phyloP scores from a whole-genome alignment of 148 eudicot genomes.

The Rhododendron molle region DNA sequence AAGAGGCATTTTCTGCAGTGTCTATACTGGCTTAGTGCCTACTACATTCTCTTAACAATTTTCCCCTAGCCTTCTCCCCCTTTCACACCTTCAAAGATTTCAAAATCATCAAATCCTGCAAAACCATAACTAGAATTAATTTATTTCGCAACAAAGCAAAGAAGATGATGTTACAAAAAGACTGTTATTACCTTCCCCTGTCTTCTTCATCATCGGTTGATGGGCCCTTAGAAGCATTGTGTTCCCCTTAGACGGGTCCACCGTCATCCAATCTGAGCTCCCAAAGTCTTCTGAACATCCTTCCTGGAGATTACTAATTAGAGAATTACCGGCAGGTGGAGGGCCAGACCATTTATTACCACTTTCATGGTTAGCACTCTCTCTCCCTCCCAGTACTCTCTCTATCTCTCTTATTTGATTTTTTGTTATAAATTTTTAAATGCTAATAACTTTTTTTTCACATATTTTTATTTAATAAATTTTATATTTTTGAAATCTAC shows the following conservation, averaged over 20 bases:
- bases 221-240: conserved; percentile 34
- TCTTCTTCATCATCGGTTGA: conserved; percentile 58
- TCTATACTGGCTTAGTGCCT: conserved; percentile 9
- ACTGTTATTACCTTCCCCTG: conserved; percentile 44
- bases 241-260: conserved; percentile 56
- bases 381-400: too few species aligned
- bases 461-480: too few species aligned
- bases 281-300: conserved; percentile 47
- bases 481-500: too few species aligned
- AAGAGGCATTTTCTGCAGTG: not conserved
- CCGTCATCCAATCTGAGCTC: conserved; percentile 59
- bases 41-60: conserved; percentile 31
- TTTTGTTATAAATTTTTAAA: too few species aligned
- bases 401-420: too few species aligned
- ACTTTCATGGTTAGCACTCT: too few species aligned
- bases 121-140: not conserved
- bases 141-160: not conserved
- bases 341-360: too few species aligned
- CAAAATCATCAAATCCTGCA: conserved; percentile 81
- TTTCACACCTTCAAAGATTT: conserved; percentile 57
- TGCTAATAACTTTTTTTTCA: too few species aligned
- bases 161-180: not conserved
- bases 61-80: conserved; percentile 48
- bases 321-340: too few species aligned
- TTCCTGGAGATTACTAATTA: too few species aligned